These are phyloP conservation scores for Phytophthora quininea DNA, from an alignment of 352 stramenopile genomes.

Conservation along the genomic window DNA sequence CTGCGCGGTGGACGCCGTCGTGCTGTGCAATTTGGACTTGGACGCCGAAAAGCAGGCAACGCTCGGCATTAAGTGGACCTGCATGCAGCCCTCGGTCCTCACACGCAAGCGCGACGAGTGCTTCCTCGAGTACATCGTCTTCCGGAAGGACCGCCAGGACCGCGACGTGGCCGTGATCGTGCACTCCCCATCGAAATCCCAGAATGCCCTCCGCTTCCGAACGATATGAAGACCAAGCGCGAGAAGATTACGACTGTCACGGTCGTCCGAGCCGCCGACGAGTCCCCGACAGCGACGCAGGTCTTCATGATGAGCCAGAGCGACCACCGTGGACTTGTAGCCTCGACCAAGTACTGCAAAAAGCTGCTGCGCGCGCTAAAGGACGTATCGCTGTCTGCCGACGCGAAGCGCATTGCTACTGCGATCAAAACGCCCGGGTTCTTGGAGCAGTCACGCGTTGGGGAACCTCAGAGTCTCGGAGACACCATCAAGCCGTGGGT, in stretches of 20 bases:
- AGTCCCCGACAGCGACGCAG: constrained; percentile 40
- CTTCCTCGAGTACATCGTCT: constrained; percentile 79
- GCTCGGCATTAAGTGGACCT: constrained; percentile 84
- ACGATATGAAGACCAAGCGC: constrained; percentile 65
- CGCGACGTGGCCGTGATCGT: constrained; percentile 71
- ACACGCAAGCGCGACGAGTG: constrained; percentile 74
- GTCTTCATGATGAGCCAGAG: constrained; percentile 63
- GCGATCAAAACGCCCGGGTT: constrained; percentile 44
- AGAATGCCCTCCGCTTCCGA: constrained; percentile 55
- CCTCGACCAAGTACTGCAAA: constrained; percentile 52
- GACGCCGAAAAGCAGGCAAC: constrained; percentile 53
- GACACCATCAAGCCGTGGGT: constrained; percentile 64
- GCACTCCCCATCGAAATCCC: constrained; percentile 60
- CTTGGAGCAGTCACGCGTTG: constrained; percentile 37
- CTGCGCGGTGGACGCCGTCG: constrained; percentile 64
- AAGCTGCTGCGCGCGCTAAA: constrained; percentile 58
- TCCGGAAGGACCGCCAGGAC: constrained; percentile 56
- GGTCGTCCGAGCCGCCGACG: constrained; percentile 54
- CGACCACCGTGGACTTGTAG: constrained; percentile 53
- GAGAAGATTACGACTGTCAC: constrained; percentile 54
- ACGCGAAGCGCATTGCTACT: constrained; percentile 66
- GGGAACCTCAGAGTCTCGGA: constrained; percentile 32
- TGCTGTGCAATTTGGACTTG: constrained; percentile 67
- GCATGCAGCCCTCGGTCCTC: constrained; percentile 61
- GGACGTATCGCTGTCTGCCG: constrained; percentile 51